These are phyloP conservation scores for Podosphaera aphanis DNA, from an alignment of 2,329 filamentous ascomycete genomes.

Conservation along the genomic window DNA sequence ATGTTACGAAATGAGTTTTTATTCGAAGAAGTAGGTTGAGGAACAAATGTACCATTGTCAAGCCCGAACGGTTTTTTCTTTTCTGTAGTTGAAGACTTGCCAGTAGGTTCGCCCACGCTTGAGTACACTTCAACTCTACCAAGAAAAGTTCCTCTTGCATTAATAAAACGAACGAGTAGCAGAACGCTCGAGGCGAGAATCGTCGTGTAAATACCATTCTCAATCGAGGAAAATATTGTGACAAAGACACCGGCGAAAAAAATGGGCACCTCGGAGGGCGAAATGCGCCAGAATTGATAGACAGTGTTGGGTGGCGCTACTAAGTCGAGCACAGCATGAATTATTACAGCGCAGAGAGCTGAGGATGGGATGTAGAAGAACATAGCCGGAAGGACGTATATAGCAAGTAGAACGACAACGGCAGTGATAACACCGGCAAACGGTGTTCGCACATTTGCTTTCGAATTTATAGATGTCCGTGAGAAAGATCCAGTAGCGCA, in stretches of 20 bases:
- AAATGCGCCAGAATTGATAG: conserved; percentile 88
- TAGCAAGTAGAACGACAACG: conserved; percentile 62
- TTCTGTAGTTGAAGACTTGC: too few species aligned
- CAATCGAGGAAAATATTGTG: conserved; percentile 69
- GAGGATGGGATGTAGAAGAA: conserved; percentile 87
- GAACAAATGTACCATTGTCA: too few species aligned
- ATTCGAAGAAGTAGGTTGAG: conserved; percentile 19
- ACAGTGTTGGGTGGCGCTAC: conserved; percentile 78
- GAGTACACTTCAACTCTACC: conserved; percentile 68
- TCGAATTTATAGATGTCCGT: conserved; percentile 88
- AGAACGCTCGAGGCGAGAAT: conserved; percentile 55
- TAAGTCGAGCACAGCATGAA: conserved; percentile 82
- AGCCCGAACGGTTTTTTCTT: too few species aligned
- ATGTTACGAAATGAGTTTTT: conserved; percentile 38
- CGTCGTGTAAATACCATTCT: conserved; percentile 79
- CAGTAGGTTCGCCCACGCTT: conserved; percentile 39
- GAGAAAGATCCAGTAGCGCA: conserved; percentile 90
- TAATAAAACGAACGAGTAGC: conserved; percentile 62
- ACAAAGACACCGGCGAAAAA: conserved; percentile 87
- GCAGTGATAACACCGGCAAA: conserved; percentile 79
- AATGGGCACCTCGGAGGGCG: conserved; percentile 70
- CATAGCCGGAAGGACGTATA: conserved; percentile 67
- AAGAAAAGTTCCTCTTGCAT: conserved; percentile 62
- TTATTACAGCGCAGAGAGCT: conserved; percentile 67
- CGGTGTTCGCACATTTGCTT: conserved; percentile 80